A percentile compares a stretch with the other conserved stretches of the same genome.
phyloP scores from a whole-genome alignment of 2,329 filamentous ascomycete species.

The Paracamarosporium sp. region DNA sequence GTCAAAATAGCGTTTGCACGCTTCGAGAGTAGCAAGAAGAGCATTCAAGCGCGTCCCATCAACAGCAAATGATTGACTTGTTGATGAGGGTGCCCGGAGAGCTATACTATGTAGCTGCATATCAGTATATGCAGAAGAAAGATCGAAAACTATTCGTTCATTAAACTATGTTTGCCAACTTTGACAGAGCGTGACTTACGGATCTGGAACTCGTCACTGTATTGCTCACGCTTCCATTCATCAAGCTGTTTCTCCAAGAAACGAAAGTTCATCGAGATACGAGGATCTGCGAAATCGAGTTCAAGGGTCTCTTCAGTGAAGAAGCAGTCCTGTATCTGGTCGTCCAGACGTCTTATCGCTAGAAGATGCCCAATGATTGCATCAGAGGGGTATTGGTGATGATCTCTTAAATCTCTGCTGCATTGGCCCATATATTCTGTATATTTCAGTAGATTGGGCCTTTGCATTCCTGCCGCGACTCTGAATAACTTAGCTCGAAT shows the following conservation, averaged over 20 bases:
- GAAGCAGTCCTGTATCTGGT: slow-evolving; percentile 39
- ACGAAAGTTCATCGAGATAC: slow-evolving; percentile 35
- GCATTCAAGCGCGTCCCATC: slow-evolving; percentile 29
- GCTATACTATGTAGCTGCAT: slow-evolving; percentile 36
- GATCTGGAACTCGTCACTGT: slow-evolving; percentile 20
- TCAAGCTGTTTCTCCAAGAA: slow-evolving; percentile 36
- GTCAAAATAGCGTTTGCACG: slow-evolving; percentile 72
- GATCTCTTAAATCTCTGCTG: slow-evolving; percentile 22
- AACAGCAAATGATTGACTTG: neutral
- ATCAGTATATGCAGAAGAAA: slow-evolving; percentile 35
- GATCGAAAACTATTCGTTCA: slow-evolving; percentile 26
- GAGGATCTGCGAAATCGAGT: slow-evolving; percentile 33
- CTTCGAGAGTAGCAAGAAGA: slow-evolving; percentile 56
- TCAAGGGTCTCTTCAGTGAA: slow-evolving; percentile 26
- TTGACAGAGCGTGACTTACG: slow-evolving; percentile 28
- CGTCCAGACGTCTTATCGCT: slow-evolving; percentile 37
- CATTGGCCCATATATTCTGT: slow-evolving; percentile 37
- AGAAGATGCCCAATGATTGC: slow-evolving; percentile 31
- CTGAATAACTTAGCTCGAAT: slow-evolving; percentile 16
- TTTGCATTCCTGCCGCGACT: slow-evolving; percentile 35
- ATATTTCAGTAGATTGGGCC: slow-evolving; percentile 40
- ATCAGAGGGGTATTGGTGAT: slow-evolving; percentile 35
- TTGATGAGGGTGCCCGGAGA: slow-evolving; percentile 21
- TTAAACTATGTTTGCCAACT: no score
- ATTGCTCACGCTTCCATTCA: slow-evolving; percentile 27